These are phyloP conservation scores for Xylaria sp. DNA, from an alignment of 2,329 filamentous ascomycete genomes.

Conservation along the genomic window DNA sequence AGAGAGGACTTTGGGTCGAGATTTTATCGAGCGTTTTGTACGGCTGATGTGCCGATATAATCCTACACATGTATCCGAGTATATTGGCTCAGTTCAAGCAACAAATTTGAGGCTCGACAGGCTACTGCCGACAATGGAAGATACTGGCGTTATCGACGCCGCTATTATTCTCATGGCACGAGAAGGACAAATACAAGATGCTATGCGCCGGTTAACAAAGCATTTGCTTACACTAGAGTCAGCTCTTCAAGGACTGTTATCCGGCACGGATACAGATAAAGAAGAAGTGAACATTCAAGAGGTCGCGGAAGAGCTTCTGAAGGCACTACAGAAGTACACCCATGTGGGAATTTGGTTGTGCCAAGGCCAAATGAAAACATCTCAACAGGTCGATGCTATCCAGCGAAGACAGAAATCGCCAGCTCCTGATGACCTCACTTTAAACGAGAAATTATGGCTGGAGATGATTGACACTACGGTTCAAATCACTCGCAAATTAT, in stretches of 20 bases:
- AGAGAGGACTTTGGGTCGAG: conserved; percentile 58
- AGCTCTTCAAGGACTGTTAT: conserved; percentile 78
- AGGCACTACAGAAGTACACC: conserved; percentile 86
- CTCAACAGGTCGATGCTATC: conserved; percentile 58
- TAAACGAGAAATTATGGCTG: conserved; percentile 70
- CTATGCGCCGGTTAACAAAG: conserved; percentile 84
- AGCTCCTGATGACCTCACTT: conserved; percentile 58
- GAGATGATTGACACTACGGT: conserved; percentile 70
- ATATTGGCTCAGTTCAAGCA: conserved; percentile 79
- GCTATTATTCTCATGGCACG: conserved; percentile 90
- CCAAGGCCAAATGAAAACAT: conserved; percentile 80
- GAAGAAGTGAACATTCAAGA: conserved; percentile 67
- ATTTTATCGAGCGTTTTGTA: conserved; percentile 85
- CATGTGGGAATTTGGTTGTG: conserved; percentile 97
- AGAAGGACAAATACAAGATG: conserved; percentile 83
- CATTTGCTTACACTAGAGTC: conserved; percentile 85
- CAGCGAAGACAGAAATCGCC: conserved; percentile 63
- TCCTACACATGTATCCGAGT: conserved; percentile 83
- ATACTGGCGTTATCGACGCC: conserved; percentile 89
- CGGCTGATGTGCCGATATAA: conserved; percentile 91
- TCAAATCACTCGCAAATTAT: conserved; percentile 72
- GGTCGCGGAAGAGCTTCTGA: conserved; percentile 77
- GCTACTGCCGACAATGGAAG: conserved; percentile 87
- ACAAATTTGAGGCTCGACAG: conserved; percentile 82
- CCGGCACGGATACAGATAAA: conserved; percentile 66